Percentiles rank a stretch among this genome's conserved stretches.
Conservation (phyloP, 2,329 filamentous ascomycete species). For the Ophiosphaerella narmari region DNA sequence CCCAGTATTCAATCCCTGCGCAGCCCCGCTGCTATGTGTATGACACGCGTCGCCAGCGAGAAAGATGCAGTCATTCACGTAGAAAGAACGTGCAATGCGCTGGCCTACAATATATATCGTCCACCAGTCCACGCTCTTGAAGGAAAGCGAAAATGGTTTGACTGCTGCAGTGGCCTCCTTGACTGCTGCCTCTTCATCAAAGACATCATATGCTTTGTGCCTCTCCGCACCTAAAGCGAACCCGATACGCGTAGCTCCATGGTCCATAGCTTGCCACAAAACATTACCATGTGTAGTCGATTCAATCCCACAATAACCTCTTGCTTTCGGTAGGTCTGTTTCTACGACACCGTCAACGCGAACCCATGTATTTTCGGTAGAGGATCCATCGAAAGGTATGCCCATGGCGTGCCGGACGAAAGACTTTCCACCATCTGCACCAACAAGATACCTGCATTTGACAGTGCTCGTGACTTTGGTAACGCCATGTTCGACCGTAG, state of each 20-base stretch:
- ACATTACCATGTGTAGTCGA: constrained; percentile 60
- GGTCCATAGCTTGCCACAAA: constrained; percentile 60
- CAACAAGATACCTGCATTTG: constrained; percentile 56
- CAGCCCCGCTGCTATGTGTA: constrained; percentile 60
- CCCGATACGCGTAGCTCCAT: constrained; percentile 59
- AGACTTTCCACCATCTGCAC: constrained; percentile 57
- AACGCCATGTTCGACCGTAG: constrained; percentile 35
- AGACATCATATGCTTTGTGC: constrained; percentile 40
- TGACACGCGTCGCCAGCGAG: constrained; percentile 64
- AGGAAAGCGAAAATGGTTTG: constrained; percentile 47
- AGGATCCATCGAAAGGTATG: constrained; percentile 57
- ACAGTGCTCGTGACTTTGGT: constrained; percentile 33
- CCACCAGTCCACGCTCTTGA: constrained; percentile 51
- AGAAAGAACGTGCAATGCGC: constrained; percentile 43
- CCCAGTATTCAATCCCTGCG: constrained; percentile 64
- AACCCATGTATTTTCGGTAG: constrained; percentile 59
- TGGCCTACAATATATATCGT: constrained; percentile 52
- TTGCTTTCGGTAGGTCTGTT: constrained; percentile 55
- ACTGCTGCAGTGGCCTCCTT: constrained; percentile 47
- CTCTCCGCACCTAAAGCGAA: constrained; percentile 56
- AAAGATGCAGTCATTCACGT: constrained; percentile 53
- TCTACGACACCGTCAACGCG: constrained; percentile 57
- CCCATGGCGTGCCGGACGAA: constrained; percentile 53
- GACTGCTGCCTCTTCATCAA: constrained; percentile 45
- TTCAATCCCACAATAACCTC: constrained; percentile 57